These are phyloP conservation scores for Chloromonas sp. DNA, from an alignment of 163 green algal species.

Conservation along the genomic window DNA sequence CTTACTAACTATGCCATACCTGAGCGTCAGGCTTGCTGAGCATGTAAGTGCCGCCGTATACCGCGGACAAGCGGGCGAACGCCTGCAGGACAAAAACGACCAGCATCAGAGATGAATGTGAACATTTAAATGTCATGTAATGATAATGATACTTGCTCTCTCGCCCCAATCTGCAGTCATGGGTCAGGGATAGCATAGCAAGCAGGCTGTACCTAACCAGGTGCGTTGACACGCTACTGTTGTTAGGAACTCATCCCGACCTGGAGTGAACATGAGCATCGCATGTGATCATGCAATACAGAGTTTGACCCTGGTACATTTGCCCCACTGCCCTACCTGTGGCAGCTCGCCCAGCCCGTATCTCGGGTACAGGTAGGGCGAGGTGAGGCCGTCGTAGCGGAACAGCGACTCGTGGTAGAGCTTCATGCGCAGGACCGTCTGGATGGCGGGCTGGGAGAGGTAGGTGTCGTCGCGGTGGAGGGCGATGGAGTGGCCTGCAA, in stretches of 20 bases:
- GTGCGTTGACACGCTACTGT: too few relatives aligned
- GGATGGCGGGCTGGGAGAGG: conserved; percentile 13
- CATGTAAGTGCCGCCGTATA: conserved; percentile 99
- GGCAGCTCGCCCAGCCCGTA: conserved; percentile 97
- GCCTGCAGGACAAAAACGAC: conserved; percentile 50
- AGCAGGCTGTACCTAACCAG: too few relatives aligned
- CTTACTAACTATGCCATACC: conserved; percentile 23
- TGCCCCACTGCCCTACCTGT: conserved; percentile 51
- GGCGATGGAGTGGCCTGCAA: conserved; percentile 78
- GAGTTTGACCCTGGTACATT: too few relatives aligned
- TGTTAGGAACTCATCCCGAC: too few relatives aligned
- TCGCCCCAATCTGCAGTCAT: too few relatives aligned
- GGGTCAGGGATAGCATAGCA: too few relatives aligned
- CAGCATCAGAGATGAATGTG: neutral
- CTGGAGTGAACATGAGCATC: too few relatives aligned
- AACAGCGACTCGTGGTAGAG: conserved; percentile 95
- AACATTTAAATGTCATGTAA: neutral
- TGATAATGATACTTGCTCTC: too few relatives aligned
- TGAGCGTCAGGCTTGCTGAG: conserved; percentile 81
- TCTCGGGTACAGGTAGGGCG: conserved; percentile 97
- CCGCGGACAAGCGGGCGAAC: conserved; percentile 92
- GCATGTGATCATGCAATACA: too few relatives aligned
- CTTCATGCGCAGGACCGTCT: conserved; percentile 69
- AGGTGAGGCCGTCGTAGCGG: conserved; percentile 83
- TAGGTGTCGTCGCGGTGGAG: conserved; percentile 63